Evolutionary conservation across 2,329 filamentous ascomycete genomes (phyloP).

Genomic region (Xylaria sp.): DNA sequence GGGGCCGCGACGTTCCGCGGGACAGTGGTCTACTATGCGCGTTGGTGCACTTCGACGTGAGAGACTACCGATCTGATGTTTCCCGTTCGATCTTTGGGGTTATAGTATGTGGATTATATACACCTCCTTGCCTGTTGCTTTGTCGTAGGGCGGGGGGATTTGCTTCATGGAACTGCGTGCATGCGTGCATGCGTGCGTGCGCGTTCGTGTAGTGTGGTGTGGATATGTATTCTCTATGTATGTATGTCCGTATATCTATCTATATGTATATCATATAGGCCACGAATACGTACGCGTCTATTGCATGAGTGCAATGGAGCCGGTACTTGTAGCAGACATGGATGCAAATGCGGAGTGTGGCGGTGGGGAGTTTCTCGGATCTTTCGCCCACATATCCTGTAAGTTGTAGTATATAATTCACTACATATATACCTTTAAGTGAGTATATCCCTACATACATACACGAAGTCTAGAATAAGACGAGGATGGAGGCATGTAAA

Average conservation of each 20-base stretch:
- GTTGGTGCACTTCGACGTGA: conserved; percentile 11
- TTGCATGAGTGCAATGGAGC: neutral
- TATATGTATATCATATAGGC: neutral
- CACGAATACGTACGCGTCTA: neutral
- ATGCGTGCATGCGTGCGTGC: neutral
- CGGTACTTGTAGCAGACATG: neutral
- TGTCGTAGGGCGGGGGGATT: neutral
- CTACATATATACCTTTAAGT: neutral
- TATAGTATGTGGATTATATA: conserved; percentile 24
- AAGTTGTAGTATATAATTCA: neutral
- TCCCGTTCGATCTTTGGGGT: conserved; percentile 1
- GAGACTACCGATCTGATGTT: conserved; percentile 15
- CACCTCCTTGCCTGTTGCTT: conserved; percentile 9
- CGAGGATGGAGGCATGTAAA: neutral
- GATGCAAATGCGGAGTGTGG: neutral
- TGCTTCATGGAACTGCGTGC: neutral
- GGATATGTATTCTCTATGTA: neutral
- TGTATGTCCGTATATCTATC: neutral
- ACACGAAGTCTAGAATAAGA: neutral
- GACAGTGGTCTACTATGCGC: neutral
- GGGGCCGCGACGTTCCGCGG: conserved; percentile 15
- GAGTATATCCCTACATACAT: neutral
- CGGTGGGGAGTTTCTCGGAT: neutral
- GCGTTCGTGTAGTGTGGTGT: neutral
- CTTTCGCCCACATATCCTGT: neutral